Base-by-base conservation (phyloP, 441 rosid genomes). In the Geranium incanum region DNA sequence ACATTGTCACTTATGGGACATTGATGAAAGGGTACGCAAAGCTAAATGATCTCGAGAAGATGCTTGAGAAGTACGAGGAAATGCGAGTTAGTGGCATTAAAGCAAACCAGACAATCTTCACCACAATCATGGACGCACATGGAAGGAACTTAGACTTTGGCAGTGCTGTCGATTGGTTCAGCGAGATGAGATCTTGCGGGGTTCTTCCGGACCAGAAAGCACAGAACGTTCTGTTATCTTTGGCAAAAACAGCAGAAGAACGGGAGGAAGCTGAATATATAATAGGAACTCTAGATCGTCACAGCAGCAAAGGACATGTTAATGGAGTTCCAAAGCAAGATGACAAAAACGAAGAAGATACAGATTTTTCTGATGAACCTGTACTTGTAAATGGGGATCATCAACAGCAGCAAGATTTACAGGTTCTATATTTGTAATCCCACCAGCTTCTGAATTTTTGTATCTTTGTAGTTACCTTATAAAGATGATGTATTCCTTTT, bases 11-110 rank as follows among this genome's bases (percentile, higher is more conserved):
- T 2, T 91, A 87, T 36, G 99, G 99, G 66, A 79, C 87, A 28
- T 66, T 90, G 87, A 90, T 88, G 70, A 94, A 94, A 81, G 97
- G 97, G 38, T 87, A 91, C 76, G 96, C 92, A 0, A 88, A 83
- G 86, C 83, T 73, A 66, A 83, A 85, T 68, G 72, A 87, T 81
- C 84, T 90, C 59, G 91, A 87, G 55, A 91, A 86, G 82, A 76
- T 89, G 85, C 86, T 91, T 86, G 86, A 83, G 70, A 84, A 69
- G 23, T 94, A 88, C 23, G 89, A 90, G 75, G 82, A 81, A 72
- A 94, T 94, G 96, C 85, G 75, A 48, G 70, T 77, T 21, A 78
- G 63, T 11, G 89, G 96, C 65, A 67, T 88, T 59, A 85, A 81
- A 83, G 84, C 91, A 16, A 94, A 90, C 77, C 96, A 89, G 77